A percentile compares a stretch with the other conserved stretches of the same genome.
These are phyloP conservation scores for Colletotrichum destructivum DNA, from an alignment of 2,329 filamentous ascomycete species.

Conservation along the genomic window DNA sequence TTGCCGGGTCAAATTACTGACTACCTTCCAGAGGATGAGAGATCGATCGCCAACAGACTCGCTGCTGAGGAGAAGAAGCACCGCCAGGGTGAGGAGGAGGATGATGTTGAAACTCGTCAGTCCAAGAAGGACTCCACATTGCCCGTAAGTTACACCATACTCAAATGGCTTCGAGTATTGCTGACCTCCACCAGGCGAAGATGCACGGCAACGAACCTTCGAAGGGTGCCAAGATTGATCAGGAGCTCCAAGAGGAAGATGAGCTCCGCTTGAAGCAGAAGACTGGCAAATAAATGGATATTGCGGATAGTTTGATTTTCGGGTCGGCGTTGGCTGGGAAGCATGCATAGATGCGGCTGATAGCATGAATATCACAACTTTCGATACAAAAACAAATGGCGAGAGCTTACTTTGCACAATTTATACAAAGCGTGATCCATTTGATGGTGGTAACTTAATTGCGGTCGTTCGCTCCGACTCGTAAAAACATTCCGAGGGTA, in stretches of 20 bases:
- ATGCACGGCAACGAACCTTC: slow-evolving; percentile 82
- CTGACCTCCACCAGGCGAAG: slow-evolving; percentile 62
- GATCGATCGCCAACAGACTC: slow-evolving; percentile 80
- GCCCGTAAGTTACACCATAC: slow-evolving; percentile 60
- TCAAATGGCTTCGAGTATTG: slow-evolving; percentile 47
- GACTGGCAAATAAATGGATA: slow-evolving; percentile 58
- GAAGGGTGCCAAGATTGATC: slow-evolving; percentile 80
- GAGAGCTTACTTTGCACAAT: fast-evolving
- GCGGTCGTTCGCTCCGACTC: too few relatives aligned
- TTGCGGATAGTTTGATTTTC: slow-evolving; percentile 18
- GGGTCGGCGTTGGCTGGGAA: slow-evolving; percentile 19
- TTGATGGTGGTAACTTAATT: too few relatives aligned
- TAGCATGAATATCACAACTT: slow-evolving; percentile 11
- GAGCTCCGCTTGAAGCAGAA: slow-evolving; percentile 75
- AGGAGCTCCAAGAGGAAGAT: slow-evolving; percentile 78
- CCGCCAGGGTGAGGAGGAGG: slow-evolving; percentile 42
- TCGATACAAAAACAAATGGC: neutral
- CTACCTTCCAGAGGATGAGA: slow-evolving; percentile 72
- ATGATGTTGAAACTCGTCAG: slow-evolving; percentile 58
- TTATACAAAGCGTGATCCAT: too few relatives aligned
- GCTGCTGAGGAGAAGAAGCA: slow-evolving; percentile 67
- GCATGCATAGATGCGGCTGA: neutral
- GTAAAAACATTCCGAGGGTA: too few relatives aligned
- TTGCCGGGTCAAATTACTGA: slow-evolving; percentile 40
- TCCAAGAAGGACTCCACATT: slow-evolving; percentile 74